Percentiles rank a stretch among this genome's conserved stretches.
These are phyloP conservation scores for Mrakiaceae sp. DNA, from an alignment of 1,284 basidiomycete genomes.

Conservation along the genomic window DNA sequence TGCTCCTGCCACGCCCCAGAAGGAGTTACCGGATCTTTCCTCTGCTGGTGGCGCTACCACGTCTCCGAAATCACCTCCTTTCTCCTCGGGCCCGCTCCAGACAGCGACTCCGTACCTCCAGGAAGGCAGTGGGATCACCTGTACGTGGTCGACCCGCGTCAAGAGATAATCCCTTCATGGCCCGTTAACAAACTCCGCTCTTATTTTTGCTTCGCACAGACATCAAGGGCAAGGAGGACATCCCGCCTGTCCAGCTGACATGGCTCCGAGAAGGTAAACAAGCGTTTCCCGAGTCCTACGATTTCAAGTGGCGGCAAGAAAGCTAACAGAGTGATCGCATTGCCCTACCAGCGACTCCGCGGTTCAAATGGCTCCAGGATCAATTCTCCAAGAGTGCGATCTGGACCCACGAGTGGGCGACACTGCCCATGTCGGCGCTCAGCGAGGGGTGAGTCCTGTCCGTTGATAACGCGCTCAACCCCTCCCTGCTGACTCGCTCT, in stretches of 20 bases:
- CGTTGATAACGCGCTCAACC: not conserved
- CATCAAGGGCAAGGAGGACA: not conserved
- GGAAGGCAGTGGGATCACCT: no score
- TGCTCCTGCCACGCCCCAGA: no score
- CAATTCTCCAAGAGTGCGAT: constrained; percentile 31
- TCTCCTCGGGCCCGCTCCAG: not conserved
- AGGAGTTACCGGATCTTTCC: no score
- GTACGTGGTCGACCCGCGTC: no score
- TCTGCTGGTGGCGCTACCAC: no score
- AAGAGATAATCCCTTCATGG: no score
- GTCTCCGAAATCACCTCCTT: not conserved
- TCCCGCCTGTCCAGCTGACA: not conserved
- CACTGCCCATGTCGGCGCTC: constrained; percentile 66
- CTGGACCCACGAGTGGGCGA: constrained; percentile 77
- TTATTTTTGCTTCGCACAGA: not conserved
- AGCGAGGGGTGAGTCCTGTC: constrained; percentile 48
- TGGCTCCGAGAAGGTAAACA: not conserved
- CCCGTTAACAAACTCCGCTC: not conserved
- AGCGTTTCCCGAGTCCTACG: not conserved
- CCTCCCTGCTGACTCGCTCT: no score
- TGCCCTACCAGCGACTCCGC: no score
- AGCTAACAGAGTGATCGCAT: no score
- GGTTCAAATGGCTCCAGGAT: not conserved
- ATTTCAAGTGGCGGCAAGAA: no score
- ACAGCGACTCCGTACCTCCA: not conserved